Evolutionary conservation across 1,284 basidiomycete genomes (phyloP).

Genomic region (Chalciporus sp.): DNA sequence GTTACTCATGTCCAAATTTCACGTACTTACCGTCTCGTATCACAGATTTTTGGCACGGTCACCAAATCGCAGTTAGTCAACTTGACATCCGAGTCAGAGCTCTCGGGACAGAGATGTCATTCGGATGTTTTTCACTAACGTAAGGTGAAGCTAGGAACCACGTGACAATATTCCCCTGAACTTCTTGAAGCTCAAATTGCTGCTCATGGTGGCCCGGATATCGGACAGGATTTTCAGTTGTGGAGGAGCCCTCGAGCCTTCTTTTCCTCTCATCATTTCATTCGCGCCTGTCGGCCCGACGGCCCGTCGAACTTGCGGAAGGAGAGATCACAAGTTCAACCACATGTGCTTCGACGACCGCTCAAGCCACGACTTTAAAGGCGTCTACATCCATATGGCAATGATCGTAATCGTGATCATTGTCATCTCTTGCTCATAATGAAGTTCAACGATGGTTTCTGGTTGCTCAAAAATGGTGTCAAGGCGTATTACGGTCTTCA

Average conservation of each 20-base stretch:
- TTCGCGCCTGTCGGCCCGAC: neutral
- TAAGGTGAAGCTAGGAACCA: neutral
- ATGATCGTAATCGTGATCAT: neutral
- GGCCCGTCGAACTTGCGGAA: neutral
- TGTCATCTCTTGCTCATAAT: conserved; percentile 27
- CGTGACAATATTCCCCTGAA: neutral
- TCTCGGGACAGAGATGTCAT: too few relatives aligned
- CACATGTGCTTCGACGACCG: too few relatives aligned
- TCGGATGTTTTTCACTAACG: too few relatives aligned
- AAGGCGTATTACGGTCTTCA: conserved; percentile 62
- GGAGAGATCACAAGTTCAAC: too few relatives aligned
- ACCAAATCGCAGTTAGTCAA: too few relatives aligned
- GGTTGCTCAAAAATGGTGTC: conserved; percentile 66
- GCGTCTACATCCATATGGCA: neutral
- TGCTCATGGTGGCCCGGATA: neutral
- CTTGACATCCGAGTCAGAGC: neutral
- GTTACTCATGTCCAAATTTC: conserved; percentile 1
- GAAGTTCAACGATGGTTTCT: conserved; percentile 68
- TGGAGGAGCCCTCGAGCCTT: neutral
- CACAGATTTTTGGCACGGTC: neutral
- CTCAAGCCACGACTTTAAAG: neutral
- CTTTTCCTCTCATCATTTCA: too few relatives aligned
- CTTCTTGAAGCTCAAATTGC: too few relatives aligned
- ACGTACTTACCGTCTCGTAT: neutral
- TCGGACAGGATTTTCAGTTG: neutral